Conservation (phyloP, 2,329 filamentous ascomycete species). For the Podosphaera fusca region DNA sequence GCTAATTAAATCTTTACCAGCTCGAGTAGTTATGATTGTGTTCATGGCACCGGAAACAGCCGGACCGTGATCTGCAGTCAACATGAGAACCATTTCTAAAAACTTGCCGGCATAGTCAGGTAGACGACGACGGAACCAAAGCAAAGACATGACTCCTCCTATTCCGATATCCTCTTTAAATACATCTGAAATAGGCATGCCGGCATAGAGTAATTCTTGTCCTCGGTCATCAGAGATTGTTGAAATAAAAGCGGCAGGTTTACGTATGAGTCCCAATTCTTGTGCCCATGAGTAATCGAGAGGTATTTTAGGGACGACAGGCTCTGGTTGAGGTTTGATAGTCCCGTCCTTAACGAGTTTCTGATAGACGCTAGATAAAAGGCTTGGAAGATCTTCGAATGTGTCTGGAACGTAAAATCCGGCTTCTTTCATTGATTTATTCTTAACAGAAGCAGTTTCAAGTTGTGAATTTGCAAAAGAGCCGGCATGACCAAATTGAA, state of each 20-base stretch:
- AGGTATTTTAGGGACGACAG: conserved; percentile 91
- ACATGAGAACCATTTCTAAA: conserved; percentile 99
- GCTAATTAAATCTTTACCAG: conserved; percentile 93
- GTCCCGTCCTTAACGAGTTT: conserved; percentile 65
- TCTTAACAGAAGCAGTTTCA: conserved; percentile 91
- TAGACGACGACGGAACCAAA: conserved; percentile 98
- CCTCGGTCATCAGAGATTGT: conserved; percentile 99
- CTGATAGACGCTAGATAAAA: conserved; percentile 66
- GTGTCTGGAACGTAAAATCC: conserved; percentile 88
- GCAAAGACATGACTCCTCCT: conserved; percentile 96
- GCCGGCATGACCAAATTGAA: conserved; percentile 97
- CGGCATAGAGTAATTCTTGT: conserved; percentile 93
- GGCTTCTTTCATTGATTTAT: conserved; percentile 86
- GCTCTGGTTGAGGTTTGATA: conserved; percentile 71
- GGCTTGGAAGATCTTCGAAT: conserved; percentile 75
- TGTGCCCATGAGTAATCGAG: conserved; percentile 99
- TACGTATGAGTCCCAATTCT: conserved; percentile 97
- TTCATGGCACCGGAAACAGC: conserved; percentile 99
- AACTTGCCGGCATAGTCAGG: conserved; percentile 95
- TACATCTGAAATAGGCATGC: conserved; percentile 99
- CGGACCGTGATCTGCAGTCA: conserved; percentile 96
- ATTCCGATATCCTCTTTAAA: conserved; percentile 98
- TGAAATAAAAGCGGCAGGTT: conserved; percentile 98
- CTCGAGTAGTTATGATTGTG: conserved; percentile 98
- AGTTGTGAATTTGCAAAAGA: conserved; percentile 98